phyloP scores from a whole-genome alignment of 2,329 filamentous ascomycete species.

The Diaporthe vaccinii region DNA sequence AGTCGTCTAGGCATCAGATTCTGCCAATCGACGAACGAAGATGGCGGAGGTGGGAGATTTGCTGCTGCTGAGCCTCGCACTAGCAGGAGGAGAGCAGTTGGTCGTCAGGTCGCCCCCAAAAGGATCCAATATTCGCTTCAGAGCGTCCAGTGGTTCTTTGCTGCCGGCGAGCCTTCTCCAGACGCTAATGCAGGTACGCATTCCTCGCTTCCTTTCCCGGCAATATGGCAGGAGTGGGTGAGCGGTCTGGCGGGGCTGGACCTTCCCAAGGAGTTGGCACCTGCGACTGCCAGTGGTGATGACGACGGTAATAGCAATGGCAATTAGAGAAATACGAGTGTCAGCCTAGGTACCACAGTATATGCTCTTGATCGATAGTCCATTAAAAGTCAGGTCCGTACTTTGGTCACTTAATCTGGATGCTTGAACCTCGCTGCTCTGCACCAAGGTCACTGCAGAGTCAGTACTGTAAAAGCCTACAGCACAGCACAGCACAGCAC shows the following conservation, averaged over 20 bases:
- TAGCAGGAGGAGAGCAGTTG: slow-evolving; percentile 2
- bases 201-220: slow-evolving; percentile 2
- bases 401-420: background rate
- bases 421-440: slow-evolving; percentile 4
- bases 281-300: background rate
- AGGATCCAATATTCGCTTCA: slow-evolving; percentile 11
- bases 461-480: background rate
- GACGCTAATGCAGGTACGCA: slow-evolving; percentile 35
- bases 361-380: background rate
- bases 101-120: background rate
- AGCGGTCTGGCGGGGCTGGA: slow-evolving; percentile 14
- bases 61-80: slow-evolving; percentile 22
- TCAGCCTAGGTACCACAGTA: background rate
- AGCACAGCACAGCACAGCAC: background rate
- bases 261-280: slow-evolving; percentile 6
- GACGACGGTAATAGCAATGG: background rate
- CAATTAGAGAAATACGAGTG: slow-evolving; percentile 21
- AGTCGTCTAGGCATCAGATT: background rate
- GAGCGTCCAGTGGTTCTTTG: background rate
- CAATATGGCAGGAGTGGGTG: slow-evolving; percentile 3
- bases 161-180: background rate
- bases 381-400: background rate
- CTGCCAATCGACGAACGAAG: slow-evolving; percentile 5
- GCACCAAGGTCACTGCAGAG: background rate
- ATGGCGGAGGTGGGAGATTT: slow-evolving; percentile 5